Evolutionary conservation across 495 filamentous ascomycete genomes (phyloP), one percentile per base, ranked within the genome.

Genomic region (Pyrenopolyporus hunteri): DNA sequence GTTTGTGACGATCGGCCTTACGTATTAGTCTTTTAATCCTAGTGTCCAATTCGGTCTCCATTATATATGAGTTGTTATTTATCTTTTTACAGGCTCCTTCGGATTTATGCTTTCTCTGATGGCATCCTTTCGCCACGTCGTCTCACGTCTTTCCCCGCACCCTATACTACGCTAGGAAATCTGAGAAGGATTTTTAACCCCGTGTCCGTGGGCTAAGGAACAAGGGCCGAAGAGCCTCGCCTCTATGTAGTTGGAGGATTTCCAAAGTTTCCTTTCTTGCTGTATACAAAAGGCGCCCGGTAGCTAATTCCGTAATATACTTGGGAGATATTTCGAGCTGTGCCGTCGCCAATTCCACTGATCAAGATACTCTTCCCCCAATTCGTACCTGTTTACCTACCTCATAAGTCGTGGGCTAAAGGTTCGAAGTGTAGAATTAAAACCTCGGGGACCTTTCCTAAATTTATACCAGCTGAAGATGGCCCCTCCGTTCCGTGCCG

Each of bases 401-500:
- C 16, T 14, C 39, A n/a, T 39, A 46, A 40, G n/a, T 45, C 42
- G 1, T 25, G n/a, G 22, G 16, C 17, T 44, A 33, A 20, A 32
- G 31, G 35, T 4, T 33, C 28, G 2, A 39, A 44, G 20, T 25
- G 14, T n/a, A 17, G 9, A 33, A 9, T 10, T 14, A 2, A 36
- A n/a, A 54, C n/a, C 22, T 26, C 17, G 26, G 19, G 31, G 16
- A 45, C 11, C 22, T 57, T 0, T 46, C n/a, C 9, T 36, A 48
- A 2, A 22, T 20, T 35, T 19, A 9, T 36, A 36, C 17, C 10
- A 22, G 17, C 10, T 47, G 2, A 56, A 48, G n/a, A 71, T 71
- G 69, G 56, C 66, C 3, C 88, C 89, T 37, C 89, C 91, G 13
- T 93, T 92, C 76, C 84, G 89, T 59, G 91, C 89, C 40, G 91